Percentiles rank a stretch among this genome's conserved stretches.
Conservation (phyloP, 164 flowering plant genomes). For the Annona squamosa region DNA sequence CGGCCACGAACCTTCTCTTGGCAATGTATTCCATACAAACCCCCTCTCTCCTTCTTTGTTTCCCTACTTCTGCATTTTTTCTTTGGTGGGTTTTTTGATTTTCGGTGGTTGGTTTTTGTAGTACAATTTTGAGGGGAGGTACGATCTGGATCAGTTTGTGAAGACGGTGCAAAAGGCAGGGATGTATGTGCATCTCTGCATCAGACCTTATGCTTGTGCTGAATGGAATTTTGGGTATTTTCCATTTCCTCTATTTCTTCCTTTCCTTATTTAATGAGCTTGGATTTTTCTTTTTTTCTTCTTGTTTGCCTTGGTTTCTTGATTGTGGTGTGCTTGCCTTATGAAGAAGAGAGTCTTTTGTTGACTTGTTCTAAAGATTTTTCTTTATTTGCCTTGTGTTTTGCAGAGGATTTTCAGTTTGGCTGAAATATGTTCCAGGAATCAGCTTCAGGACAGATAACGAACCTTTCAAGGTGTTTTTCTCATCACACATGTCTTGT, state of each 20-base stretch:
- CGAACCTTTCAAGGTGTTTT: conserved; percentile 68
- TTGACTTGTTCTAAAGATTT: conserved; percentile 5
- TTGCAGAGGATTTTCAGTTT: conserved; percentile 87
- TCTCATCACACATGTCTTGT: background rate
- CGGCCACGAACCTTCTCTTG: conserved; percentile 68
- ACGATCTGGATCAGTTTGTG: conserved; percentile 63
- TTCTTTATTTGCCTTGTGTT: background rate
- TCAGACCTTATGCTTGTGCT: conserved; percentile 89
- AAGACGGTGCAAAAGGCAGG: conserved; percentile 62
- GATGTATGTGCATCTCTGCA: conserved; percentile 64
- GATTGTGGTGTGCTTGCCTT: too few species aligned
- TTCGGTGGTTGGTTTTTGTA: conserved; percentile 4
- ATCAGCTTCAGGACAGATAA: conserved; percentile 75
- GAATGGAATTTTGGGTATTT: conserved; percentile 92
- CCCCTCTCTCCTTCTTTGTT: conserved; percentile 7
- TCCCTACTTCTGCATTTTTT: too few species aligned
- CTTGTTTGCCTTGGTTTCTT: background rate
- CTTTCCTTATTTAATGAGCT: too few species aligned
- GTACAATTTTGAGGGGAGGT: conserved; percentile 73
- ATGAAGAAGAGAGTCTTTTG: conserved; percentile 5
- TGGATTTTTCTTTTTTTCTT: background rate
- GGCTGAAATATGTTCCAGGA: conserved; percentile 86
- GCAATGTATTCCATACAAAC: conserved; percentile 30
- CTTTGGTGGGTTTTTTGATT: background rate
- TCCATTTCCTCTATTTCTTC: background rate